phyloP scores from a whole-genome alignment of 768 basidiomycete species.

The Amanita rubescens region DNA sequence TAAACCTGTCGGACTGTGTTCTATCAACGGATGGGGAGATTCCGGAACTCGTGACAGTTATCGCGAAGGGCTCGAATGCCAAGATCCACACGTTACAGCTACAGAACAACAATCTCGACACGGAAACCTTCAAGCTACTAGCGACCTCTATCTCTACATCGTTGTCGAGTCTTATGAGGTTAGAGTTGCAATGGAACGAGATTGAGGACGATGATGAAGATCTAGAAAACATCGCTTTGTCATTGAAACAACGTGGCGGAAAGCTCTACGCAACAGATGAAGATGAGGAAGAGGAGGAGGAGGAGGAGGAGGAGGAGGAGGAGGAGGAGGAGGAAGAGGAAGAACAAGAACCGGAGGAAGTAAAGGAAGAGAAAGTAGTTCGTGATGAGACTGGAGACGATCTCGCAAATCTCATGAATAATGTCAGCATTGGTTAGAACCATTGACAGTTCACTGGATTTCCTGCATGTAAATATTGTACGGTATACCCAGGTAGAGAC shows the following conservation, averaged over 20 bases:
- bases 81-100: conserved; percentile 72
- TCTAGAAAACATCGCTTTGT: conserved; percentile 43
- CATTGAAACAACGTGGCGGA: conserved; percentile 59
- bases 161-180: conserved; percentile 46
- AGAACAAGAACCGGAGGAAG: conserved; percentile 21
- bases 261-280: conserved; percentile 65
- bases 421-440: conserved; percentile 41
- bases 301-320: conserved; percentile 46
- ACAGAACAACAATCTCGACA: conserved; percentile 89
- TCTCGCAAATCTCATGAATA: conserved; percentile 60
- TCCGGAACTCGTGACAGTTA: conserved; percentile 50
- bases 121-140: conserved; percentile 57
- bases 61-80: conserved; percentile 64
- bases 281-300: conserved; percentile 74
- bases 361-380: conserved; percentile 12
- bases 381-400: conserved; percentile 37
- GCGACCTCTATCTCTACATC: conserved; percentile 57
- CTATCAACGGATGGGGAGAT: conserved; percentile 78
- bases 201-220: conserved; percentile 69
- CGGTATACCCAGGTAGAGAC: neutral
- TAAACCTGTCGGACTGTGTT: conserved; percentile 91
- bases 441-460: neutral
- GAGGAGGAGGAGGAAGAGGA: conserved; percentile 34
- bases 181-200: conserved; percentile 93
- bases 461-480: neutral